Percentiles rank a stretch among this genome's conserved stretches.
phyloP scores from a whole-genome alignment of 2,329 filamentous ascomycete species.

The Hirsutella rhossiliensis region DNA sequence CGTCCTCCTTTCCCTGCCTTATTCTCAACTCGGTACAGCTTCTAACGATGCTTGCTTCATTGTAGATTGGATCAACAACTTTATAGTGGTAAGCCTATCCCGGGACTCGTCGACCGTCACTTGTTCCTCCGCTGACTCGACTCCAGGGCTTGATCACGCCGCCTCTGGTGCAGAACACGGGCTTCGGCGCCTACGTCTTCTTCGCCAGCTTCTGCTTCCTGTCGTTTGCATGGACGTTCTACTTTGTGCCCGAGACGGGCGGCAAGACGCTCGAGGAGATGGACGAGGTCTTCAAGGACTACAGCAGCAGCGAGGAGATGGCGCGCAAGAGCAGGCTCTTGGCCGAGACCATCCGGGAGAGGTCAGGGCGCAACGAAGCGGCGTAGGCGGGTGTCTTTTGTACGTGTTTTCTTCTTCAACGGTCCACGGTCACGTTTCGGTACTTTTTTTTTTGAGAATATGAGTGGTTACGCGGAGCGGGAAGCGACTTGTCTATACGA shows the following conservation, averaged over 20 bases:
- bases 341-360: constrained; percentile 1
- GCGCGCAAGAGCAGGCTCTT: constrained; percentile 2
- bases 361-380: background rate
- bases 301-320: constrained; percentile 10
- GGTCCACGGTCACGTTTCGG: background rate
- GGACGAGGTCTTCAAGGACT: constrained; percentile 25
- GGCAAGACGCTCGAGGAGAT: constrained; percentile 42
- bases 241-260: constrained; percentile 46
- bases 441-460: no score
- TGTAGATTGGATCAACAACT: constrained; percentile 47
- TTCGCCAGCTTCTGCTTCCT: constrained; percentile 47
- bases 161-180: constrained; percentile 40
- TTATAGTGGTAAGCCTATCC: constrained; percentile 40
- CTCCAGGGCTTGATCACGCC: constrained; percentile 40
- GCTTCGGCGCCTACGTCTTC: constrained; percentile 42
- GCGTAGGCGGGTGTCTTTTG: background rate
- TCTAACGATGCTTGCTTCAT: background rate
- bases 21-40: background rate
- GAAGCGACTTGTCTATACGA: no score
- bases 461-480: no score
- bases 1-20: background rate
- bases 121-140: background rate
- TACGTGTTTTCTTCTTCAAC: background rate
- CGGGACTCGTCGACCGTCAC: no score
- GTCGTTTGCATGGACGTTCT: constrained; percentile 37